Conservation (phyloP, 768 basidiomycete species). For the Mycena alexandri region DNA sequence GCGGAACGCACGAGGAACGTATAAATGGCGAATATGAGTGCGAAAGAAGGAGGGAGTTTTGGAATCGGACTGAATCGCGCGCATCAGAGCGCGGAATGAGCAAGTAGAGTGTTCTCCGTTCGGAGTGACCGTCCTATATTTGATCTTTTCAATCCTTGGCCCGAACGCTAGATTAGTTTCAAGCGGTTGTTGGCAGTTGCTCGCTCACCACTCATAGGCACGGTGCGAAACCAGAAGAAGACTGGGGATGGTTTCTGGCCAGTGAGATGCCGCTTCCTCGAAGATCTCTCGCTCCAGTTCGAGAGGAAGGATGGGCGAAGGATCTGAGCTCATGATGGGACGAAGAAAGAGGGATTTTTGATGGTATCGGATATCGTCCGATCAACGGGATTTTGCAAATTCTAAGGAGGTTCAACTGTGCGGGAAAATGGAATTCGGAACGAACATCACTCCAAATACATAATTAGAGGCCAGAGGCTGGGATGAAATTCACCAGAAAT, state of each 20-base stretch:
- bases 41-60: not conserved
- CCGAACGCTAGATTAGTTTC: too few species aligned
- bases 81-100: not conserved
- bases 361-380: too few species aligned
- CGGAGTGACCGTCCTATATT: not conserved
- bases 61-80: not conserved
- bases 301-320: not conserved
- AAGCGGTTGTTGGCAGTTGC: too few species aligned
- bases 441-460: too few species aligned
- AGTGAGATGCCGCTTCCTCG: not conserved
- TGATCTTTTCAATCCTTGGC: not conserved
- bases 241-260: not conserved
- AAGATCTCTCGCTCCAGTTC: slow-evolving; percentile 20
- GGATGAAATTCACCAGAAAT: too few species aligned
- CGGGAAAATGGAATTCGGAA: too few species aligned
- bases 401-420: too few species aligned
- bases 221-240: slow-evolving; percentile 16
- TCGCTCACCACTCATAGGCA: slow-evolving; percentile 1
- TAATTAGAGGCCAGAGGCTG: too few species aligned
- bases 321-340: too few species aligned
- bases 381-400: too few species aligned
- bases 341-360: too few species aligned
- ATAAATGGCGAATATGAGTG: not conserved
- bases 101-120: not conserved
- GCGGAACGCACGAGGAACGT: too few species aligned